Evolutionary conservation across 495 filamentous ascomycete species (phyloP), one percentile per base, ranked within the genome.

Genomic region (Aspergillus nanangensis): DNA sequence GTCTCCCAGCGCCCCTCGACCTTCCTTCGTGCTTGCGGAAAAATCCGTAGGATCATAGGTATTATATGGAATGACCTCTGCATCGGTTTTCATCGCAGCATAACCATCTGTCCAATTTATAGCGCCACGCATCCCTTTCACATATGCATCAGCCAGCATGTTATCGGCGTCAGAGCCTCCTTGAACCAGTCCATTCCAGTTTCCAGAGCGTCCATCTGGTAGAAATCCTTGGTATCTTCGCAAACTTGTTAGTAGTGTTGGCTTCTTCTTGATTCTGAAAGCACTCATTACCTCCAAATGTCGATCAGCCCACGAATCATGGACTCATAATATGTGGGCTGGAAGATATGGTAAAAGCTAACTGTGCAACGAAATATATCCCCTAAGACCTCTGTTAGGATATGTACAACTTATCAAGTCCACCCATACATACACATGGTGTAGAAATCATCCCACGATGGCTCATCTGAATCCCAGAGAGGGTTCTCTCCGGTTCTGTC

Each of bases 401-500:
- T 25, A 23, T 3, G n/a, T 10, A 10, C 15, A 41, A 24, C 4
- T 3, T 23, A 7, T n/a, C 35, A 25, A 25, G 3, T 8, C 33
- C 5, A 27, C 3, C 20, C 11, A 14, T 15, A 56, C 65, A 53
- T 33, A 66, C 63, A 67, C 46, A 66, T 55, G 4, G 62, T 67
- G 40, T 67, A 67, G 38, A 63, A 64, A 2, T 81, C 83, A 58
- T 89, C 85, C 62, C 80, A 89, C 44, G 80, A 87, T 13, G 85
- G 84, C 66, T 87, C 84, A 8, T 57, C 70, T 19, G 76, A 82
- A 3, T 77, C 51, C 81, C 84, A 89, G 1, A 81, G 50, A 3
- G 83, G 84, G 50, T 88, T 88, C 61, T 89, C 84, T 0, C 84
- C 83, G 0, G 84, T 86, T 47, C 87, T 82, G 47, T 87, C 82